These are phyloP conservation scores for Termitomyces sp. DNA, from an alignment of 768 basidiomycete species.

Conservation along the genomic window DNA sequence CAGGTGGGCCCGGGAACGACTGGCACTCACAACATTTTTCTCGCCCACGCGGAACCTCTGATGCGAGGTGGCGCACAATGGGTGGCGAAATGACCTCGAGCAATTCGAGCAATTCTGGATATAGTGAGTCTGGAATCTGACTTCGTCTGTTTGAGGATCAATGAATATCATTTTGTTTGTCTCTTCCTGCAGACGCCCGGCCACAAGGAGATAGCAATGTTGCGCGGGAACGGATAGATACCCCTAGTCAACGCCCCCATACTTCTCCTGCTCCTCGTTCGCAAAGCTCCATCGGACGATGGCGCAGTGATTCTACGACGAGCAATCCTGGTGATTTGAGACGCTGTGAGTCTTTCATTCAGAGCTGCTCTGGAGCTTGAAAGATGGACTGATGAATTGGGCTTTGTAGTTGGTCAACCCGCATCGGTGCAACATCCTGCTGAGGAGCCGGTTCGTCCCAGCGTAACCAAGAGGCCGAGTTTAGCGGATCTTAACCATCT, in stretches of 20 bases:
- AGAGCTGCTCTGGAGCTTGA: neutral
- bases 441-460: neutral
- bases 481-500: conserved; percentile 5
- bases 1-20: conserved; percentile 14
- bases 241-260: neutral
- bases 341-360: neutral
- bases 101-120: conserved; percentile 23
- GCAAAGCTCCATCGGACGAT: neutral
- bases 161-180: neutral
- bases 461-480: neutral
- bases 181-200: neutral
- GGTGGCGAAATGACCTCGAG: conserved; percentile 18
- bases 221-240: neutral
- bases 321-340: neutral
- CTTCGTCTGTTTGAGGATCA: neutral
- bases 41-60: conserved; percentile 70
- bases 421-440: neutral
- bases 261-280: neutral
- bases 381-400: neutral
- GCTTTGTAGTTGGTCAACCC: neutral
- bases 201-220: neutral
- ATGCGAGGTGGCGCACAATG: conserved; percentile 49
- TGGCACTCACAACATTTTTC: conserved; percentile 31
- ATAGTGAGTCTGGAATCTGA: conserved; percentile 20
- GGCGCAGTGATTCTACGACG: conserved; percentile 5